Evolutionary conservation across 2,329 filamentous ascomycete genomes (phyloP).

Genomic region (Blastomyces gilchristii): DNA sequence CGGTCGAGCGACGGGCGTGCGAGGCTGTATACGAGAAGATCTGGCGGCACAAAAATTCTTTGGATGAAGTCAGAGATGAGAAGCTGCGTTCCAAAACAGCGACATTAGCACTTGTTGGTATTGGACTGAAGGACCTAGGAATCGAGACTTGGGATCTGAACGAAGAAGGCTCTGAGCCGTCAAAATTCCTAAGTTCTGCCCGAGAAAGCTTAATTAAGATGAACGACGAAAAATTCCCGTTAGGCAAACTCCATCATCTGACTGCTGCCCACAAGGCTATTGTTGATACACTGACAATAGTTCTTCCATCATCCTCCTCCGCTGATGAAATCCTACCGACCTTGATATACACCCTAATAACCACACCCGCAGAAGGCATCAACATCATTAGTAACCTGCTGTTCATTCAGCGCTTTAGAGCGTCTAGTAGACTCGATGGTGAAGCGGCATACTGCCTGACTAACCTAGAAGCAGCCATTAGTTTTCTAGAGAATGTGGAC

Average conservation of each 20-base stretch:
- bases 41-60: conserved; percentile 80
- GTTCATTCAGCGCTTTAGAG: conserved; percentile 87
- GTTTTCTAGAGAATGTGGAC: conserved; percentile 91
- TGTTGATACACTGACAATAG: conserved; percentile 66
- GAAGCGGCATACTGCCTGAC: conserved; percentile 95
- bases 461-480: conserved; percentile 88
- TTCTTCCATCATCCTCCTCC: conserved; percentile 65
- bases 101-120: conserved; percentile 79
- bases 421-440: conserved; percentile 74
- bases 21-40: conserved; percentile 79
- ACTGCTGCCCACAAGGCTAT: conserved; percentile 88
- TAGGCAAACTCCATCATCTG: conserved; percentile 82
- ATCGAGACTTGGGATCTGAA: conserved; percentile 58
- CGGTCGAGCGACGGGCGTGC: conserved; percentile 75
- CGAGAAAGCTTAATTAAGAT: conserved; percentile 64
- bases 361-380: conserved; percentile 71
- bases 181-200: conserved; percentile 63
- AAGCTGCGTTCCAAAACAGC: conserved; percentile 91
- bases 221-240: conserved; percentile 75
- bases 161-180: conserved; percentile 54
- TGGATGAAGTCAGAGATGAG: conserved; percentile 91
- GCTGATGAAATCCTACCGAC: conserved; percentile 96
- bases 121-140: conserved; percentile 74
- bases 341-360: conserved; percentile 91
- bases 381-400: conserved; percentile 89